A percentile compares a stretch with the other conserved stretches of the same genome.
phyloP scores from a whole-genome alignment of 345 rosid genomes.

The Streptanthus diversifolius region DNA sequence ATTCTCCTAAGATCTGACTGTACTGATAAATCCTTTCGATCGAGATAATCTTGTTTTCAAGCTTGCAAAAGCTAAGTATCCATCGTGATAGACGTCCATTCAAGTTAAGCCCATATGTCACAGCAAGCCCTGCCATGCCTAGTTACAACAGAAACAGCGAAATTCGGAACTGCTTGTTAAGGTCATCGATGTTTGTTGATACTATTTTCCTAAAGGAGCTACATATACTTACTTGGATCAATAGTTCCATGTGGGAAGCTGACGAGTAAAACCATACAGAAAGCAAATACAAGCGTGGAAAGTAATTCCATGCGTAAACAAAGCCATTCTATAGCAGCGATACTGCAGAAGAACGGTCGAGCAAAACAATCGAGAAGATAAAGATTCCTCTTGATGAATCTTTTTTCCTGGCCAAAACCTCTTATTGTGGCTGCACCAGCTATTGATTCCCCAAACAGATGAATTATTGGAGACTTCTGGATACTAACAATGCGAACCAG shows the following conservation, averaged over 20 bases:
- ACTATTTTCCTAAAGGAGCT: not conserved
- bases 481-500: constrained; percentile 97
- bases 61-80: constrained; percentile 99
- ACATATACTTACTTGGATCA: constrained; percentile 80
- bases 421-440: constrained; percentile 99
- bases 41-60: constrained; percentile 95
- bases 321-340: constrained; percentile 99
- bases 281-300: constrained; percentile 91
- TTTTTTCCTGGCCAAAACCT: constrained; percentile 96
- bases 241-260: constrained; percentile 95
- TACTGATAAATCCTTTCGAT: constrained; percentile 97
- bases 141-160: constrained; percentile 27
- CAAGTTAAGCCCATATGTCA: constrained; percentile 96
- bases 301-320: constrained; percentile 98
- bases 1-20: constrained; percentile 82
- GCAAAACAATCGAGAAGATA: constrained; percentile 98
- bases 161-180: constrained; percentile 5
- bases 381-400: constrained; percentile 96
- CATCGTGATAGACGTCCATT: constrained; percentile 96
- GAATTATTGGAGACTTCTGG: constrained; percentile 95
- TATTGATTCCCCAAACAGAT: constrained; percentile 97
- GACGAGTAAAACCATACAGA: constrained; percentile 97
- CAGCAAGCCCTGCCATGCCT: constrained; percentile 99
- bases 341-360: constrained; percentile 97
- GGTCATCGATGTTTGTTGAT: not conserved